Evolutionary conservation across 2,329 filamentous ascomycete genomes (phyloP).

Genomic region (Apiospora marii): DNA sequence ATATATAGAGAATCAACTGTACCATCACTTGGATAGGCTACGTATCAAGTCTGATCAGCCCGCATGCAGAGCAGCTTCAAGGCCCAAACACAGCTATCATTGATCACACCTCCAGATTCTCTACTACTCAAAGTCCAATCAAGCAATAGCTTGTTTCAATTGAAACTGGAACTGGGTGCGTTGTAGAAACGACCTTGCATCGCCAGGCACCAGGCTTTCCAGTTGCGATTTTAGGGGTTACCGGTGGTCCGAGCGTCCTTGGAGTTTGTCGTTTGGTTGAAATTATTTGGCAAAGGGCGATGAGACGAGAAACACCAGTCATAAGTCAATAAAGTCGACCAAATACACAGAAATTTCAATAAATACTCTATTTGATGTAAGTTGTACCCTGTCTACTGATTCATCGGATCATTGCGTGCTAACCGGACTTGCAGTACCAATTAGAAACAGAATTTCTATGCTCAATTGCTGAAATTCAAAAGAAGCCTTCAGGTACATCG

Average conservation of each 20-base stretch:
- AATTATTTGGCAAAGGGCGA: not conserved
- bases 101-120: no score
- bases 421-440: not conserved
- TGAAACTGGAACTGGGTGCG: not conserved
- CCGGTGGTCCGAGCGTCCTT: not conserved
- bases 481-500: not conserved
- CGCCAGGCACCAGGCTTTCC: slow-evolving; percentile 3
- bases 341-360: no score
- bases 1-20: slow-evolving; percentile 22
- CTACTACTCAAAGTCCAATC: not conserved
- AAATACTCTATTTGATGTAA: not conserved
- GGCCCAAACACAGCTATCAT: not conserved
- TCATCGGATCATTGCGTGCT: not conserved
- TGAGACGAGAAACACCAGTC: not conserved
- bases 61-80: not conserved
- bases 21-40: not conserved
- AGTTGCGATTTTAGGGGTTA: not conserved
- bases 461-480: not conserved
- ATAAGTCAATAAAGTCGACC: not conserved
- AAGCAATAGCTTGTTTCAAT: not conserved
- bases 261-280: slow-evolving; percentile 26
- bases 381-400: not conserved
- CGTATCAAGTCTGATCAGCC: not conserved
- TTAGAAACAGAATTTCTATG: not conserved
- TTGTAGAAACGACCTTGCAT: not conserved